Evolutionary conservation across 495 filamentous ascomycete genomes (phyloP).

Genomic region (Letharia lupina): DNA sequence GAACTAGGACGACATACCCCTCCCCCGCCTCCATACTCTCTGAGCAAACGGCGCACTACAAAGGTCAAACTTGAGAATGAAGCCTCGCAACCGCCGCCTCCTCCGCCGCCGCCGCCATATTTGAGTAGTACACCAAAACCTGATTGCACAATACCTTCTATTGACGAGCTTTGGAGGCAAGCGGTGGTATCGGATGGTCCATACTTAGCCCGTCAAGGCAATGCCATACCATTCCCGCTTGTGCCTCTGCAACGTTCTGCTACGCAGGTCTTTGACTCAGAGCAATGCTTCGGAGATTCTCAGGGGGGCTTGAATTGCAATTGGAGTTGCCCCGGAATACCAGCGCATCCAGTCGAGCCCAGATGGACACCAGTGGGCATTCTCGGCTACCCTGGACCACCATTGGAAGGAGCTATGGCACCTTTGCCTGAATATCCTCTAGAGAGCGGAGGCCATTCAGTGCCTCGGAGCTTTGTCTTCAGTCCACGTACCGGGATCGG

Average conservation of each 20-base stretch:
- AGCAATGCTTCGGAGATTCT: neutral
- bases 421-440: neutral
- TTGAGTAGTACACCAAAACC: neutral
- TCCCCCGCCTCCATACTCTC: conserved; percentile 1
- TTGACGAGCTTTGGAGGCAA: neutral
- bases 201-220: neutral
- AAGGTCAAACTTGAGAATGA: neutral
- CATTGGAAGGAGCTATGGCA: neutral
- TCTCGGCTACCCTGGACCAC: neutral
- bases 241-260: neutral
- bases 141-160: neutral
- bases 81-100: neutral
- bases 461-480: neutral
- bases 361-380: neutral
- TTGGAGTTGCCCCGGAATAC: neutral
- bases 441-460: neutral
- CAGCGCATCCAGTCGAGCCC: neutral
- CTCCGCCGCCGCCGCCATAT: neutral
- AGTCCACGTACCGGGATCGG: neutral
- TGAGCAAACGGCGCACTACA: neutral
- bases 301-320: no score
- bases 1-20: neutral
- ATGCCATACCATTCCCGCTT: neutral
- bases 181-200: neutral
- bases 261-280: neutral